Percentiles rank a stretch among this genome's conserved stretches.
Evolutionary conservation across 2,329 filamentous ascomycete species (phyloP).

Genomic region (Metarhizium humberi): DNA sequence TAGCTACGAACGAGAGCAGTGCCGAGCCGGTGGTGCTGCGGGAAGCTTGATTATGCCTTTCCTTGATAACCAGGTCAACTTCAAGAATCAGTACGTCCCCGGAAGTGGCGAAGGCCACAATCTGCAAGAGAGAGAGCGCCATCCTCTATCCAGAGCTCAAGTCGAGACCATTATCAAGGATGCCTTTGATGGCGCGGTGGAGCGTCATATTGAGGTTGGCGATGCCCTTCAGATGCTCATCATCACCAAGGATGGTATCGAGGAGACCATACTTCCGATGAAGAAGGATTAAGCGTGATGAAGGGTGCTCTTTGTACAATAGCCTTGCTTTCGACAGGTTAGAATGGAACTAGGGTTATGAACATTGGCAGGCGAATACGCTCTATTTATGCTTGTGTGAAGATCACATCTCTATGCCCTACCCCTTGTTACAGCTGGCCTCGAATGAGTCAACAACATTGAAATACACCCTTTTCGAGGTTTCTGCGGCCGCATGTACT

Average conservation of each 20-base stretch:
- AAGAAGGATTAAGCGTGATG: conserved; percentile 69
- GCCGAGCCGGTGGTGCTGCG: conserved; percentile 84
- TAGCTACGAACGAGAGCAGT: conserved; percentile 95
- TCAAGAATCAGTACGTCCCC: conserved; percentile 96
- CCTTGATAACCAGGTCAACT: conserved; percentile 98
- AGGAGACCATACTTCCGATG: conserved; percentile 74
- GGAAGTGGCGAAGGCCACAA: conserved; percentile 77
- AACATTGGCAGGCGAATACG: not conserved
- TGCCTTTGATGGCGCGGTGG: conserved; percentile 94
- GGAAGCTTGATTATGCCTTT: conserved; percentile 97
- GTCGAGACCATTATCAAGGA: conserved; percentile 89
- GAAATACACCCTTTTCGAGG: too few species aligned
- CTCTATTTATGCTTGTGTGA: not conserved
- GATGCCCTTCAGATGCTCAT: conserved; percentile 94
- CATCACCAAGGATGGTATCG: conserved; percentile 78
- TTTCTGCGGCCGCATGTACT: too few species aligned
- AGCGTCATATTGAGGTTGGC: conserved; percentile 98
- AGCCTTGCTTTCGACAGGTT: conserved; percentile 3
- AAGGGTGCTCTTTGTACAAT: conserved; percentile 2
- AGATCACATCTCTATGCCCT: not conserved
- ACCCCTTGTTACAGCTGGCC: too few species aligned
- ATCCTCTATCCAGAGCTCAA: conserved; percentile 60
- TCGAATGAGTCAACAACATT: too few species aligned
- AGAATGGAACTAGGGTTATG: not conserved
- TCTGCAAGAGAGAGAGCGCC: conserved; percentile 59